Evolutionary conservation across 768 basidiomycete species (phyloP).

Genomic region (Pulveroboletus sp.): DNA sequence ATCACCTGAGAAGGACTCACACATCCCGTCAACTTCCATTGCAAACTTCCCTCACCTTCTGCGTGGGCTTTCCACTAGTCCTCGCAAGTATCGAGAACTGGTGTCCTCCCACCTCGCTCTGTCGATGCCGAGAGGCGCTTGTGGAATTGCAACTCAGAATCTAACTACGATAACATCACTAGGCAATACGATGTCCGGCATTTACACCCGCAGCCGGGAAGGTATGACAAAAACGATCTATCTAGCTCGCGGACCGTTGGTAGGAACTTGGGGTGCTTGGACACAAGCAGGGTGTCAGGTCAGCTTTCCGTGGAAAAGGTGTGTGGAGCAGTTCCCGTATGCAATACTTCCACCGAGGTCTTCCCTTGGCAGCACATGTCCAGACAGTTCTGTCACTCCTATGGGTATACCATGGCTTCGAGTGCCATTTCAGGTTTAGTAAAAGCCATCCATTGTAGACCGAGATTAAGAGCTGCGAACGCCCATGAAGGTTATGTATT

Average conservation of each 20-base stretch:
- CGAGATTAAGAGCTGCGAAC: not conserved
- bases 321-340: not conserved
- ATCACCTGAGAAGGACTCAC: constrained; percentile 2
- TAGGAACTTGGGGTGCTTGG: not conserved
- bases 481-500: not conserved
- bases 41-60: too few species aligned
- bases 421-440: not conserved
- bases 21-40: not conserved
- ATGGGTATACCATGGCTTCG: not conserved
- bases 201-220: constrained; percentile 1
- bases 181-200: not conserved
- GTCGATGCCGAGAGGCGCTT: not conserved
- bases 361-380: not conserved
- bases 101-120: too few species aligned
- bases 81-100: too few species aligned
- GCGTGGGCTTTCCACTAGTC: too few species aligned
- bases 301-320: not conserved
- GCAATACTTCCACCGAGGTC: not conserved
- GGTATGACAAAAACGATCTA: not conserved
- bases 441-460: not conserved
- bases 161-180: not conserved
- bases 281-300: not conserved
- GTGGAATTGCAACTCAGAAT: not conserved
- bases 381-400: not conserved
- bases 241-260: not conserved